Conservation (phyloP, 2,329 filamentous ascomycete genomes). For the Corinectria fuckeliana region DNA sequence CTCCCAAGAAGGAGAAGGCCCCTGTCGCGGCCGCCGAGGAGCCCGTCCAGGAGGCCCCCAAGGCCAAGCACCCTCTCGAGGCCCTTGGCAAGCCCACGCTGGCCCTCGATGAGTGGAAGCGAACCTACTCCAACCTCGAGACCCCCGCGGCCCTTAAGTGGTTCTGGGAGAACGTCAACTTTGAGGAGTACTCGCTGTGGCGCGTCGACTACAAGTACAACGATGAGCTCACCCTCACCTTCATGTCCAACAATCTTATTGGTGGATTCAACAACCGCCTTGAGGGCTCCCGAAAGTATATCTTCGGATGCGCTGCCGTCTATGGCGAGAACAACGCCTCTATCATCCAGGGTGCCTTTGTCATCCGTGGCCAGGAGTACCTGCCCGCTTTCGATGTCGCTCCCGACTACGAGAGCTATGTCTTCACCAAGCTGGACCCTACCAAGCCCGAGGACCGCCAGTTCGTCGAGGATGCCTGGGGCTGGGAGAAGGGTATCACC, state of each 20-base stretch:
- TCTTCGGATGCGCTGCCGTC: conserved; percentile 90
- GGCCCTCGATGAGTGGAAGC: conserved; percentile 97
- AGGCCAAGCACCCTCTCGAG: conserved; percentile 82
- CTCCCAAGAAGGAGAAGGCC: conserved; percentile 67
- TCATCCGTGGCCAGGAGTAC: conserved; percentile 91
- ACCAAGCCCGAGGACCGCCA: conserved; percentile 83
- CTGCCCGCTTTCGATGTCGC: conserved; percentile 92
- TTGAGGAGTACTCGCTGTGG: conserved; percentile 97
- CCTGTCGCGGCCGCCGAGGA: conserved; percentile 47
- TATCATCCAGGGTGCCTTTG: conserved; percentile 89
- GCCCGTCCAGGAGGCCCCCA: conserved; percentile 74
- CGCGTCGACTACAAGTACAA: conserved; percentile 98
- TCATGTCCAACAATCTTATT: conserved; percentile 99
- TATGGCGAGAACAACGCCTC: conserved; percentile 90
- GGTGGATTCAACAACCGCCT: conserved; percentile 98
- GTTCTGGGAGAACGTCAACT: conserved; percentile 97
- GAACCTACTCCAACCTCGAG: conserved; percentile 95
- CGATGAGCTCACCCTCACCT: conserved; percentile 93
- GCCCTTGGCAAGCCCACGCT: conserved; percentile 61
- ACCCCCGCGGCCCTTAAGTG: conserved; percentile 80
- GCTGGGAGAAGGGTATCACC: conserved; percentile 84
- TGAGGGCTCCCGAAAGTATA: conserved; percentile 96
- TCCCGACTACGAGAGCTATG: conserved; percentile 96
- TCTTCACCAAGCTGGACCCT: conserved; percentile 95
- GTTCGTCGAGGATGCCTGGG: conserved; percentile 87